Evolutionary conservation across 257 asterid species (phyloP), one percentile per base, ranked within the genome.

Genomic region (Nicotiana undulata): DNA sequence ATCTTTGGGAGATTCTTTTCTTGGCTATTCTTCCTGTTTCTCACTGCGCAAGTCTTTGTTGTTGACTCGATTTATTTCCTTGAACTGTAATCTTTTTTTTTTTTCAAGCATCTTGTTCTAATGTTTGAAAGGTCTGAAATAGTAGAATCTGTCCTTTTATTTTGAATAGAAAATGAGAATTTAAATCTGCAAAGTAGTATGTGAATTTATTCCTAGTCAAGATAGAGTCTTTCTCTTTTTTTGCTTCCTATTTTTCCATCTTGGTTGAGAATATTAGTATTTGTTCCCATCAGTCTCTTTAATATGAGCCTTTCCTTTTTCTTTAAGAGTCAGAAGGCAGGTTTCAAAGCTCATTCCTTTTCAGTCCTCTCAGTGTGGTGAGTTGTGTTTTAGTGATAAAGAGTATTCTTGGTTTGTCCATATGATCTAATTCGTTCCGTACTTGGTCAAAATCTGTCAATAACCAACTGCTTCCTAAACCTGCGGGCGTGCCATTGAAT

Each of bases 311-410:
- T 77, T 61, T n/a, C 16, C 60, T 61, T 46, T 78, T 79, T 26
- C 70, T 52, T 79, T 63, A 67, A 61, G 81, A 77, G 29, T 34
- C 51, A 58, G 81, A 77, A 77, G 37, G 34, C 15, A 31, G 26
- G 70, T 70, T 55, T 40, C 46, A 40, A 8, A 6, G 46, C 46
- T 40, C 46, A 37, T 37, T 40, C 56, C 77, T 40, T 68, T 68
- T 20, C 32, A 40, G 56, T 20, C 77, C 1, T 68, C 6, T 68
- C 76, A 1, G 28, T 9, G 58, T 59, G 68, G 59, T 68, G 58
- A 20, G 34, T 68, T 68, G 40, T 24, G 46, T 24, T 68, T 68
- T 68, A 10, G 59, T 26, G 44, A 26, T 49, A 49, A 28, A 24
- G 60, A 74, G 51, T 15, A 49, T 15, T 74, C 61, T 74, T 49